Percentiles rank a stretch among this genome's conserved stretches.
These are phyloP conservation scores for Aspergillus sp. DNA, from an alignment of 2,329 filamentous ascomycete genomes.

Conservation along the genomic window DNA sequence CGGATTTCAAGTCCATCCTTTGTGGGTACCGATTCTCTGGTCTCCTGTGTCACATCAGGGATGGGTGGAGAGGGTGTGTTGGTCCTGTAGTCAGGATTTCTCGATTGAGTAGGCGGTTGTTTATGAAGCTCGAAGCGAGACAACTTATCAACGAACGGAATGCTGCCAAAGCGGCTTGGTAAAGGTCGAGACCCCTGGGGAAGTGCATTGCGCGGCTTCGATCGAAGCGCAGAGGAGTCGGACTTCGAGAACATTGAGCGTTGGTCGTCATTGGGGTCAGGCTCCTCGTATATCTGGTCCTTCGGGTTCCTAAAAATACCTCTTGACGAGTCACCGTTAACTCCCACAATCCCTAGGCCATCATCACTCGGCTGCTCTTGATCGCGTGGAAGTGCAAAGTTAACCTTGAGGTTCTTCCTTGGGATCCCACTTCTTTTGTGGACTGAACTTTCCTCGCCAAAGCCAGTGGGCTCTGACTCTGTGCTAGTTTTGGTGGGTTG, in stretches of 20 bases:
- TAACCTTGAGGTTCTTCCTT: constrained; percentile 40
- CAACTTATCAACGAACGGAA: constrained; percentile 46
- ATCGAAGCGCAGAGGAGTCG: constrained; percentile 50
- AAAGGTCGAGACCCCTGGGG: constrained; percentile 44
- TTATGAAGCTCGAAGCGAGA: constrained; percentile 72
- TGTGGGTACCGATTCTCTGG: constrained; percentile 53
- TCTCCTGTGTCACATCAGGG: constrained; percentile 21
- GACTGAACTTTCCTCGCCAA: constrained; percentile 8
- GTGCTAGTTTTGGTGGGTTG: constrained; percentile 13
- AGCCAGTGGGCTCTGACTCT: not conserved
- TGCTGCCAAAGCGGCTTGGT: constrained; percentile 44
- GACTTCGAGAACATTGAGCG: constrained; percentile 30
- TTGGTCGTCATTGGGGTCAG: constrained; percentile 37
- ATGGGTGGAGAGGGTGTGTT: constrained; percentile 53
- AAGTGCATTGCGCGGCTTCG: constrained; percentile 65
- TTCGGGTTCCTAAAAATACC: constrained; percentile 59
- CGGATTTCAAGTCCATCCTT: constrained; percentile 83
- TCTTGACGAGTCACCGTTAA: constrained; percentile 42
- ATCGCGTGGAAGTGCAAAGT: constrained; percentile 38
- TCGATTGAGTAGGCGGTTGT: constrained; percentile 79
- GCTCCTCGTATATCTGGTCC: constrained; percentile 81
- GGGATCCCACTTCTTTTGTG: constrained; percentile 24
- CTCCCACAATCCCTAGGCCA: constrained; percentile 28
- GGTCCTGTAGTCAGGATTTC: constrained; percentile 74
- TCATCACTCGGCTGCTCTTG: constrained; percentile 17